phyloP scores from a whole-genome alignment of 306 rosid species.

The Alnus rubra region DNA sequence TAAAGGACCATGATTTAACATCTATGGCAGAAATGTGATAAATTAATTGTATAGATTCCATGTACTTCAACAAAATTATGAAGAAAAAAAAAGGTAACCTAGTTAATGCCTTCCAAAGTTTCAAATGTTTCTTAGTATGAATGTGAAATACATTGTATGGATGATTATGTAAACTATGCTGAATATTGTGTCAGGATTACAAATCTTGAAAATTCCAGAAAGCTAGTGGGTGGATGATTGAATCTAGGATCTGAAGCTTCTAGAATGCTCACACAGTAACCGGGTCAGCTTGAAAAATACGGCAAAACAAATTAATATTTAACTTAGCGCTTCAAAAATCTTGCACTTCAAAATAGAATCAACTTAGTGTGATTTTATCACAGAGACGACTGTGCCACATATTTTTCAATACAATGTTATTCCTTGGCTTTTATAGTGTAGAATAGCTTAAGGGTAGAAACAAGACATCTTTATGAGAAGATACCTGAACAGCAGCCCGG shows the following conservation, averaged over 20 bases:
- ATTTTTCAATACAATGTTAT: neutral
- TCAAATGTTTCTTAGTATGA: neutral
- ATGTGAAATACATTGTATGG: neutral
- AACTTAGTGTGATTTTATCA: neutral
- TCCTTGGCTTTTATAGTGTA: neutral
- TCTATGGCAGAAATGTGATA: constrained; percentile 1
- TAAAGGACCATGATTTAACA: neutral
- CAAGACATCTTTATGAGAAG: constrained; percentile 19
- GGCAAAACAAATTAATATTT: neutral
- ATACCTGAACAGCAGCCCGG: constrained; percentile 98
- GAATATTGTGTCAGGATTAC: neutral
- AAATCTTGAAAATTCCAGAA: neutral
- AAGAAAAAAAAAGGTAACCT: neutral
- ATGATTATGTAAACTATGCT: neutral
- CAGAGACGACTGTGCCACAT: neutral
- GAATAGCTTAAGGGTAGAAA: neutral
- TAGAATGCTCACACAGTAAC: neutral
- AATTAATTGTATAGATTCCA: neutral
- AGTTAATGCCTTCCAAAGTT: neutral
- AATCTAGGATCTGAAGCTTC: neutral
- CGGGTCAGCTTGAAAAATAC: neutral
- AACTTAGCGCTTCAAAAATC: neutral
- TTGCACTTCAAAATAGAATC: constrained; percentile 5
- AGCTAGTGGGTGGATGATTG: neutral
- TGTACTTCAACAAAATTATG: constrained; percentile 2